These are phyloP conservation scores for Aspergillus melleus DNA, from an alignment of 2,329 filamentous ascomycete species.

Conservation along the genomic window DNA sequence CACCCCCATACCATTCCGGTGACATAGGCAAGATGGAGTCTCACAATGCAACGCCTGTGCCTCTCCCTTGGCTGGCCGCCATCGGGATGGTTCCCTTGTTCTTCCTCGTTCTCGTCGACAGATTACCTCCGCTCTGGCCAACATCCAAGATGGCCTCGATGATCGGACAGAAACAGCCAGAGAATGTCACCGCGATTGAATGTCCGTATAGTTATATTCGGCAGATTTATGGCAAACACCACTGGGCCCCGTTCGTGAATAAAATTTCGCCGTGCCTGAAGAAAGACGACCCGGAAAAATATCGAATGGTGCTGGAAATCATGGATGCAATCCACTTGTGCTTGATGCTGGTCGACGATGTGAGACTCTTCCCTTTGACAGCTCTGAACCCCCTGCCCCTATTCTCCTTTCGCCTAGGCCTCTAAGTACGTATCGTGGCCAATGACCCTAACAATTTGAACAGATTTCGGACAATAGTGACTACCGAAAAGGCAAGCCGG, in stretches of 20 bases:
- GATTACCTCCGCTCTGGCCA: slow-evolving; percentile 13
- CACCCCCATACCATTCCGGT: neutral
- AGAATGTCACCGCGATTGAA: slow-evolving; percentile 16
- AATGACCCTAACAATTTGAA: neutral
- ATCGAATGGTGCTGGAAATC: slow-evolving; percentile 22
- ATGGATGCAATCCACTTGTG: slow-evolving; percentile 27
- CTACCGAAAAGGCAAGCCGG: slow-evolving; percentile 21
- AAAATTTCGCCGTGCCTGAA: slow-evolving; percentile 20
- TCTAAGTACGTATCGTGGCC: neutral
- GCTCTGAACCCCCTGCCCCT: neutral
- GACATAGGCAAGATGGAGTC: slow-evolving; percentile 4
- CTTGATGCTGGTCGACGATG: slow-evolving; percentile 27
- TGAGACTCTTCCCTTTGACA: neutral
- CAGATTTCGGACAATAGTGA: slow-evolving; percentile 24
- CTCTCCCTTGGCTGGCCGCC: slow-evolving; percentile 5
- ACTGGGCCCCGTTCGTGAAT: slow-evolving; percentile 23
- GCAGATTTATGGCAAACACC: slow-evolving; percentile 20
- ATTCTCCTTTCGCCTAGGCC: neutral
- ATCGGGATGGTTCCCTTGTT: slow-evolving; percentile 9
- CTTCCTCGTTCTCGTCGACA: slow-evolving; percentile 9
- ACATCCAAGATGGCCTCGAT: slow-evolving; percentile 16
- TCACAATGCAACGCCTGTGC: slow-evolving; percentile 6
- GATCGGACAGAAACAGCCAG: slow-evolving; percentile 17
- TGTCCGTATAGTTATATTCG: slow-evolving; percentile 24
- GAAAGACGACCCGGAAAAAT: slow-evolving; percentile 15